Conservation (phyloP, 2,329 filamentous ascomycete genomes). For the Colletotrichum cordylinicola region DNA sequence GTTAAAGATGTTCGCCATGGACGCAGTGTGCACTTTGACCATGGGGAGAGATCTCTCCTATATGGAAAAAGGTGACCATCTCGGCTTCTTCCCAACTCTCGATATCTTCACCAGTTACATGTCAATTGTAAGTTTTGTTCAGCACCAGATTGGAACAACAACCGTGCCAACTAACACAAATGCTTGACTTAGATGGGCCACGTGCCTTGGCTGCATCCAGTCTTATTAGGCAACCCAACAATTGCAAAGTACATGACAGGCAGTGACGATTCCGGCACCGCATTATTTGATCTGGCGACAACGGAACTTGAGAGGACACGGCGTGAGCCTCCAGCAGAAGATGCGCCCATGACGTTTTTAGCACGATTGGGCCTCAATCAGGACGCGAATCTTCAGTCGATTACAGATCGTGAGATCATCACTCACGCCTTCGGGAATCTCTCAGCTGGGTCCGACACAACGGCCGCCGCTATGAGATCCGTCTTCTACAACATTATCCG, state of each 20-base stretch:
- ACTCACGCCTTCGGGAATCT: neutral
- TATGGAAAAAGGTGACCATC: neutral
- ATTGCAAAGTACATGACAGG: neutral
- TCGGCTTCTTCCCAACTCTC: neutral
- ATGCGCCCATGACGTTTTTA: neutral
- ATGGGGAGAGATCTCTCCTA: neutral
- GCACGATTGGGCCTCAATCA: neutral
- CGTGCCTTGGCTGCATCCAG: neutral
- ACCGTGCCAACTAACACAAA: neutral
- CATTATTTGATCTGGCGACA: neutral
- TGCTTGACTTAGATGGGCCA: neutral
- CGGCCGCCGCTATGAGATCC: neutral
- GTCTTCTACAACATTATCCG: neutral
- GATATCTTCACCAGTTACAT: neutral
- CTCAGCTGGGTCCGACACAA: neutral
- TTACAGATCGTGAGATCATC: neutral
- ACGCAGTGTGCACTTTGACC: neutral
- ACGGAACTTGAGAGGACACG: neutral
- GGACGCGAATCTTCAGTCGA: neutral
- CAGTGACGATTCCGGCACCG: neutral
- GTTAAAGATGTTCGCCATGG: neutral
- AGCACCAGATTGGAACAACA: neutral
- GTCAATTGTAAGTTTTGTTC: neutral
- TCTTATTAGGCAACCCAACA: neutral
- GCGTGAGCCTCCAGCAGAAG: neutral